Evolutionary conservation across 1,284 basidiomycete genomes (phyloP).

Genomic region (Wolfiporia cocos): DNA sequence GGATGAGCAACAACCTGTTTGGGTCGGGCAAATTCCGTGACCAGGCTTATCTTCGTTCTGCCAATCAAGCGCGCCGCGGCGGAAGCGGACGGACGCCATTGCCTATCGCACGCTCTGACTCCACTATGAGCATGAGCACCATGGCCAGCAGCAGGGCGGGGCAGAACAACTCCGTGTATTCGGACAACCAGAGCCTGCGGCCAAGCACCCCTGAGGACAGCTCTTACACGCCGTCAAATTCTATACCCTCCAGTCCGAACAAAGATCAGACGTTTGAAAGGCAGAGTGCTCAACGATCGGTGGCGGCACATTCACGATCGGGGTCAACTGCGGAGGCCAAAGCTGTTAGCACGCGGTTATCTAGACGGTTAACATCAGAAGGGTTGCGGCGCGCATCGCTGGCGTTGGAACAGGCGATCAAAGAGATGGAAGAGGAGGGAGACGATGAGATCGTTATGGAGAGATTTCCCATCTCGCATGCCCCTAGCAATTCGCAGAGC

Average conservation of each 20-base stretch:
- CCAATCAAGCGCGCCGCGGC: constrained; percentile 35
- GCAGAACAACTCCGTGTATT: constrained; percentile 38
- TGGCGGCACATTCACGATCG: constrained; percentile 21
- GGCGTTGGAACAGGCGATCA: constrained; percentile 67
- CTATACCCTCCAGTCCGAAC: constrained; percentile 45
- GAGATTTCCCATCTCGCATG: constrained; percentile 46
- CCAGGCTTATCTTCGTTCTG: constrained; percentile 59
- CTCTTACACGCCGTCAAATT: constrained; percentile 23
- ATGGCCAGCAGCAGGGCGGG: constrained; percentile 21
- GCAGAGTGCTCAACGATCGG: constrained; percentile 15
- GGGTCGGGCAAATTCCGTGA: constrained; percentile 73
- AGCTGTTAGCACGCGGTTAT: constrained; percentile 26
- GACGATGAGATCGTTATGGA: constrained; percentile 72
- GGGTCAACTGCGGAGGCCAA: constrained; percentile 13
- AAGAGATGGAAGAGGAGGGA: constrained; percentile 51
- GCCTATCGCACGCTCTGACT: constrained; percentile 47
- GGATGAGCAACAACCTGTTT: constrained; percentile 80
- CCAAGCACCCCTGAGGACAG: constrained; percentile 49
- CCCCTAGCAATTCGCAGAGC: constrained; percentile 11
- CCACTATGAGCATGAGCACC: constrained; percentile 32
- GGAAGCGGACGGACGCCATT: constrained; percentile 40
- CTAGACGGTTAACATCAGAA: constrained; percentile 44
- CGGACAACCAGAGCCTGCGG: constrained; percentile 36
- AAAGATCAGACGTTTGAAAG: constrained; percentile 25
- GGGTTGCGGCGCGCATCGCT: constrained; percentile 59